Evolutionary conservation across 108 stramenopile genomes (phyloP).

Genomic region (Seminavis robusta): DNA sequence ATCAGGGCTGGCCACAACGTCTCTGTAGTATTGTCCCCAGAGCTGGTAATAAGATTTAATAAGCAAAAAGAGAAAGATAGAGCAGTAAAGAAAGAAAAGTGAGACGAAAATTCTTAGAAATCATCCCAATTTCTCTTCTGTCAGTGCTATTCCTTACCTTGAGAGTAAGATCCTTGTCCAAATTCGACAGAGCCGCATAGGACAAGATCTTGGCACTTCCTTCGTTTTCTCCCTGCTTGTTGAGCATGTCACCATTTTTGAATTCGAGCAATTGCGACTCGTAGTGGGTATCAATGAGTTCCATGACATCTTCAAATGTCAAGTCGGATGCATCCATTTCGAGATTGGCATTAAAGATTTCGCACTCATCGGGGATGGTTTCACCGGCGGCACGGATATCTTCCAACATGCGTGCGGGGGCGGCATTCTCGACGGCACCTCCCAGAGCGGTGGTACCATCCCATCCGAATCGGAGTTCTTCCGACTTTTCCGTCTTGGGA

Average conservation of each 20-base stretch:
- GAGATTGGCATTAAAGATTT: constrained; percentile 79
- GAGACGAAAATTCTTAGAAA: too few relatives aligned
- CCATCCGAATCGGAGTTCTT: constrained; percentile 71
- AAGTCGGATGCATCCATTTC: constrained; percentile 75
- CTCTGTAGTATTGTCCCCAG: constrained; percentile 88
- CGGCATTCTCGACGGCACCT: constrained; percentile 69
- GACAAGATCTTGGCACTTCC: constrained; percentile 79
- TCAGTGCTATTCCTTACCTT: constrained; percentile 37
- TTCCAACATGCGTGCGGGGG: constrained; percentile 79
- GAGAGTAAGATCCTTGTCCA: constrained; percentile 81
- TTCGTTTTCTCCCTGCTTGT: constrained; percentile 81
- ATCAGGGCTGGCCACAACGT: constrained; percentile 73
- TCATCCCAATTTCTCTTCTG: not conserved
- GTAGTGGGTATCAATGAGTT: constrained; percentile 74
- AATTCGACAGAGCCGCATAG: constrained; percentile 72
- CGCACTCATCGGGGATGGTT: constrained; percentile 72
- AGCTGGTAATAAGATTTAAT: too few relatives aligned
- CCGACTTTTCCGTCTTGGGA: constrained; percentile 50
- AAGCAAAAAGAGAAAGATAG: not conserved
- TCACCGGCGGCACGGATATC: constrained; percentile 80
- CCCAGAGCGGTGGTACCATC: constrained; percentile 85
- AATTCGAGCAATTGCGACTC: constrained; percentile 74
- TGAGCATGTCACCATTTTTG: constrained; percentile 80
- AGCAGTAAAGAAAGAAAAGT: not conserved
- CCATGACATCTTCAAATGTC: constrained; percentile 81